Conservation (phyloP, 2,329 filamentous ascomycete species). For the Arthrobotrys entomopaga region DNA sequence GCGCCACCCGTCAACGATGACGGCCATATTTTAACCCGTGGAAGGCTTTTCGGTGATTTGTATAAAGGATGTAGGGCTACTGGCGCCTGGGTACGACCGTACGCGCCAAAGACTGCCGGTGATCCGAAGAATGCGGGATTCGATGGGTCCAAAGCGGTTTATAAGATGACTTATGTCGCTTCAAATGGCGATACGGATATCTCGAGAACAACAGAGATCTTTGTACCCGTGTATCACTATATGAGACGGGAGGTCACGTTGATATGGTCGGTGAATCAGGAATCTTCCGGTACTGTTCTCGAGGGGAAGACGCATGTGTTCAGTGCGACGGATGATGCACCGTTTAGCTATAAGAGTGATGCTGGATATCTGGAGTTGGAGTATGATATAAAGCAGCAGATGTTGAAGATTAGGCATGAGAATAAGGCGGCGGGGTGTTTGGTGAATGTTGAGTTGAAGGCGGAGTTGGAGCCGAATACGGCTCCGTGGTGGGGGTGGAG, state of each 20-base stretch:
- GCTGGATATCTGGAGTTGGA: conserved; percentile 37
- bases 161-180: conserved; percentile 61
- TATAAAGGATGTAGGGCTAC: conserved; percentile 62
- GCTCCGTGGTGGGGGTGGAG: conserved; percentile 48
- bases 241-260: conserved; percentile 61
- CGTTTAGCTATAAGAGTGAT: conserved; percentile 42
- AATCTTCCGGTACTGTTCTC: conserved; percentile 7
- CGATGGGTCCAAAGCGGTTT: conserved; percentile 61
- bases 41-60: conserved; percentile 60
- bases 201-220: conserved; percentile 62
- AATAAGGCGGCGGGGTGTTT: conserved; percentile 36
- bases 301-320: conserved; percentile 36
- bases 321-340: conserved; percentile 43
- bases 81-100: conserved; percentile 63
- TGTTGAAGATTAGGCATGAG: conserved; percentile 38
- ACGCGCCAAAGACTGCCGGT: conserved; percentile 63
- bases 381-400: conserved; percentile 46
- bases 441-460: conserved; percentile 40
- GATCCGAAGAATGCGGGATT: conserved; percentile 61
- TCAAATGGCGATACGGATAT: conserved; percentile 45
- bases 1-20: conserved; percentile 52
- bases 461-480: conserved; percentile 43
- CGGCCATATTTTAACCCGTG: conserved; percentile 55
- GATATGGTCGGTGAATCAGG: conserved; percentile 35
- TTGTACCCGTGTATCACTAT: conserved; percentile 64